Base-by-base conservation (phyloP, 352 stramenopile species). In the Vaucheria bursata region DNA sequence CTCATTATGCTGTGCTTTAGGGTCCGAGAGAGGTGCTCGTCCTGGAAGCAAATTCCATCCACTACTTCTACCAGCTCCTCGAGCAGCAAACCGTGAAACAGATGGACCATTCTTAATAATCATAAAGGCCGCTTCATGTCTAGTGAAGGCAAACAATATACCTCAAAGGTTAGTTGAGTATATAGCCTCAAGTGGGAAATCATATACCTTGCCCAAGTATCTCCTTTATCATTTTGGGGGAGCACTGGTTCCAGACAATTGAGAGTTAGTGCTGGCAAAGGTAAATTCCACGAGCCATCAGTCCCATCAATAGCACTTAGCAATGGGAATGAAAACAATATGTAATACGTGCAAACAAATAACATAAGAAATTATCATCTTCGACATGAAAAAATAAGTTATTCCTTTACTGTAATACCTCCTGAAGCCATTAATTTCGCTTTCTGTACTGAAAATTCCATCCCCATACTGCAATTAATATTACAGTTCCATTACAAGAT, bases 241-340 rank as follows among this genome's bases (percentile, higher is more conserved):
- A 85, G 77, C 36, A 84, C 83, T 82, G 89, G 77, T 29, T 82
- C 77, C 45, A 82, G 52, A 18, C 77, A 59, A 34, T 82, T 50
- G 33, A 65, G 38, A 67, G 71, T 53, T 1, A 92, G 82, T 38
- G 88, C 87, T 69, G 85, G 70, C 45, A 92, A 52, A 33, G 88
- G 88, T 34, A 92, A 79, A 29, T 73, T 79, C 87, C 88, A 91
- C 18, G 77, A 79, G 8, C 40, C 85, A 38, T 82, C 77, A 3
- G 25, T 39, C 39, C 77, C 77, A n/a, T 82, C 77, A 32, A 82
- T 82, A 5, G 67, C 64, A 8, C 67, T 72, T 53, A 67, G 73
- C 73, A 79, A 75, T 18, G 35, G 40, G 3, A 33, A 65, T 31
- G 73, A 65, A 33, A 33, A 33, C 45, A n/a, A 68, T 34, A 79